phyloP scores from a whole-genome alignment of 2,329 filamentous ascomycete species.

The Lachnellula arida region DNA sequence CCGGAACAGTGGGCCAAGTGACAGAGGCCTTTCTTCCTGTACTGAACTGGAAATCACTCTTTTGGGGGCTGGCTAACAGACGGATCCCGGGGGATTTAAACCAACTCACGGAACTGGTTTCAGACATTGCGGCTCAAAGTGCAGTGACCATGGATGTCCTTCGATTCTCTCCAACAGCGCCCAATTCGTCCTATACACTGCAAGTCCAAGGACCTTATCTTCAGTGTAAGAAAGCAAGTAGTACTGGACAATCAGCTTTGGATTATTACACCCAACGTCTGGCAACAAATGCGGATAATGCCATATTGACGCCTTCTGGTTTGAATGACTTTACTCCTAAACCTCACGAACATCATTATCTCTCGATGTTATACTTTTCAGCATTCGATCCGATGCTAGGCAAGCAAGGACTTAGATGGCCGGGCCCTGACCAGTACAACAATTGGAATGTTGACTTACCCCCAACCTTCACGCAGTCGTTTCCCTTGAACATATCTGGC shows the following conservation, averaged over 20 bases:
- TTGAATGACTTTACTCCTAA: too few relatives aligned
- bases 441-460: too few relatives aligned
- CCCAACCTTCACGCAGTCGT: too few relatives aligned
- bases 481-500: too few relatives aligned
- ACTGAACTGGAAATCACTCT: background rate
- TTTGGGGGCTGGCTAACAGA: background rate
- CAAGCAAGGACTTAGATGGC: too few relatives aligned
- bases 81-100: background rate
- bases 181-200: constrained; percentile 1
- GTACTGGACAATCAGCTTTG: background rate
- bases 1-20: background rate
- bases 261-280: background rate
- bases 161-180: background rate
- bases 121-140: background rate
- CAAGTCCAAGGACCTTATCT: constrained; percentile 1
- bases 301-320: background rate
- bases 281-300: background rate
- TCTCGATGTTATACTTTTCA: too few relatives aligned
- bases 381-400: too few relatives aligned
- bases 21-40: background rate
- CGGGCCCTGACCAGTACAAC: too few relatives aligned
- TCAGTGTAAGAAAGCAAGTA: background rate
- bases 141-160: background rate
- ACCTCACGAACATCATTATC: too few relatives aligned
- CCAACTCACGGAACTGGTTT: background rate